Percentiles rank a stretch among this genome's conserved stretches.
These are phyloP conservation scores for Ustilago esculenta DNA, from an alignment of 1,284 basidiomycete species.

Conservation along the genomic window DNA sequence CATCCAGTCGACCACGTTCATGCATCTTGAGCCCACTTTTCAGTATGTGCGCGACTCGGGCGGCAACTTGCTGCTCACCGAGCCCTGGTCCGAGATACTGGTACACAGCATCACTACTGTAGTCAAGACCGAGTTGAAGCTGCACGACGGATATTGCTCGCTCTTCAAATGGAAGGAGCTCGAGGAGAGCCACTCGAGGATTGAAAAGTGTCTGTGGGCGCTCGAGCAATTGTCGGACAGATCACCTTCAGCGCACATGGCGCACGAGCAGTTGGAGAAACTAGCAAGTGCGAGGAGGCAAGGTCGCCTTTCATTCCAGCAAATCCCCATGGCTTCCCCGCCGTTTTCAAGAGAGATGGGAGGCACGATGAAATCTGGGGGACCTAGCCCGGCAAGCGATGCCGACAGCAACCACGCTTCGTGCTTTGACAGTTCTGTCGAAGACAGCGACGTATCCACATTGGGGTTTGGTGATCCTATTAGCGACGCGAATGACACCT, in stretches of 20 bases:
- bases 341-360: not conserved
- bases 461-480: not conserved
- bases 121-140: conserved; percentile 21
- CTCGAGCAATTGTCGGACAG: conserved; percentile 15
- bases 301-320: not conserved
- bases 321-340: conserved; percentile 16
- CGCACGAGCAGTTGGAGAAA: conserved; percentile 13
- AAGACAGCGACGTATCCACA: not conserved
- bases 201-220: conserved; percentile 21
- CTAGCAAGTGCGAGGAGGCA: conserved; percentile 1
- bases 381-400: conserved; percentile 3
- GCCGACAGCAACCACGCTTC: conserved; percentile 4
- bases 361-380: too few species aligned
- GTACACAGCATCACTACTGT: conserved; percentile 21
- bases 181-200: conserved; percentile 5
- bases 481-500: not conserved
- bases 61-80: conserved; percentile 14
- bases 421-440: conserved; percentile 2
- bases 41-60: conserved; percentile 25
- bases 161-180: conserved; percentile 21
- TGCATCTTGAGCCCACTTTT: conserved; percentile 10
- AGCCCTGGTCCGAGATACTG: conserved; percentile 26
- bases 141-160: conserved; percentile 22
- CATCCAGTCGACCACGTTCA: conserved; percentile 16
- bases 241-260: conserved; percentile 14